These are phyloP conservation scores for Cucurbita maxima DNA, from an alignment of 306 rosid genomes.

Conservation along the genomic window DNA sequence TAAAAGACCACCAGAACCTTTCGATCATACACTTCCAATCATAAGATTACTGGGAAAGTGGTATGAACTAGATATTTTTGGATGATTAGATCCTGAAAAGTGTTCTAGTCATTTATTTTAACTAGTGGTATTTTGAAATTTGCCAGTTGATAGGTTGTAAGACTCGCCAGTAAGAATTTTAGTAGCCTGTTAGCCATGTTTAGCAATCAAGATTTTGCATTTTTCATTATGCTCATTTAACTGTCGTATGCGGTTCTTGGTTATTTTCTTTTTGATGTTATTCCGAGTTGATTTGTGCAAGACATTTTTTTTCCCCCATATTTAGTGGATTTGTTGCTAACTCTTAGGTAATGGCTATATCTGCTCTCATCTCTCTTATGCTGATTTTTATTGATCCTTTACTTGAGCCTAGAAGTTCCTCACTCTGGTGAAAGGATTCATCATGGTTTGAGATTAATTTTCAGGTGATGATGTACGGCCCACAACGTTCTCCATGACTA, in stretches of 20 bases:
- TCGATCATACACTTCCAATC: background rate
- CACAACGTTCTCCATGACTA: conserved; percentile 66
- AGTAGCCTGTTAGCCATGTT: background rate
- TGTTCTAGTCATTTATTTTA: background rate
- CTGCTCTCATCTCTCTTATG: background rate
- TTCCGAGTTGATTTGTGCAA: background rate
- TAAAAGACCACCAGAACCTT: background rate
- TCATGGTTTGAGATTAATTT: conserved; percentile 14
- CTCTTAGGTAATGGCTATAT: background rate
- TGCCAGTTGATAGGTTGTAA: background rate
- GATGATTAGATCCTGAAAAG: background rate
- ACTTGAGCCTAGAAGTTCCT: conserved; percentile 1
- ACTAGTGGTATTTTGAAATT: background rate
- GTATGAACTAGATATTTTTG: background rate
- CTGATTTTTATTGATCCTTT: background rate
- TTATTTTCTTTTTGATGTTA: background rate
- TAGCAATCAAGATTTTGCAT: background rate
- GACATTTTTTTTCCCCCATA: background rate
- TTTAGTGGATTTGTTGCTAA: background rate
- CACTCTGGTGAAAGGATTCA: background rate
- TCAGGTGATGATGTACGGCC: conserved; percentile 77
- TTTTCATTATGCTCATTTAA: background rate
- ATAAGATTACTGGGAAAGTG: background rate
- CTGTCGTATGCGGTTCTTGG: background rate
- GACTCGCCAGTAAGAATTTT: background rate